phyloP scores from a whole-genome alignment of 169 alveolate species.

The Neospora caninum region DNA sequence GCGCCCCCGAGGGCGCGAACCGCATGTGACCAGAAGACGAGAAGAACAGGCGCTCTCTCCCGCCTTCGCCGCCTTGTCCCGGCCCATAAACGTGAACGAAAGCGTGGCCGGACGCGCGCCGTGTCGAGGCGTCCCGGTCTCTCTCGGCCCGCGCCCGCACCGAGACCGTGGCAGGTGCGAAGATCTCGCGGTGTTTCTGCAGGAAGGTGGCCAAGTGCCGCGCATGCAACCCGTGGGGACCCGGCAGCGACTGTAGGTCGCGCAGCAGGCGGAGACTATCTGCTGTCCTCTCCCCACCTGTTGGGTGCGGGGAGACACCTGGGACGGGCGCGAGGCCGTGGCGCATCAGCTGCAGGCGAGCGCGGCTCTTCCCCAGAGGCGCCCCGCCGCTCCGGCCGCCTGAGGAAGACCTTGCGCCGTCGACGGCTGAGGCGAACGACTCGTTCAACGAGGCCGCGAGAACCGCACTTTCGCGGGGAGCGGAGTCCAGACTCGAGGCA shows the following conservation, averaged over 20 bases:
- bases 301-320: not conserved
- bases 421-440: not conserved
- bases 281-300: not conserved
- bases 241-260: constrained; percentile 37
- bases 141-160: not conserved
- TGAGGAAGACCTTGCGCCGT: not conserved
- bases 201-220: constrained; percentile 23
- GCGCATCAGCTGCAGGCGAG: not conserved
- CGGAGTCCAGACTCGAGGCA: too few species aligned
- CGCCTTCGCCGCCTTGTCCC: not conserved
- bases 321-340: not conserved
- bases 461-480: too few species aligned
- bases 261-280: constrained; percentile 4
- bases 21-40: not conserved
- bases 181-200: constrained; percentile 22
- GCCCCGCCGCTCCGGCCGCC: not conserved
- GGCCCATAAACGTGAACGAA: not conserved
- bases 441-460: not conserved
- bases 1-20: too few species aligned
- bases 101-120: not conserved
- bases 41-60: not conserved
- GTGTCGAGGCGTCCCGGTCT: not conserved
- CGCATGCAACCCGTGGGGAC: constrained; percentile 31
- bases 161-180: not conserved
- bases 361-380: not conserved